Base-by-base conservation (phyloP, 1,284 basidiomycete genomes). In the Cerioporus squamosus region DNA sequence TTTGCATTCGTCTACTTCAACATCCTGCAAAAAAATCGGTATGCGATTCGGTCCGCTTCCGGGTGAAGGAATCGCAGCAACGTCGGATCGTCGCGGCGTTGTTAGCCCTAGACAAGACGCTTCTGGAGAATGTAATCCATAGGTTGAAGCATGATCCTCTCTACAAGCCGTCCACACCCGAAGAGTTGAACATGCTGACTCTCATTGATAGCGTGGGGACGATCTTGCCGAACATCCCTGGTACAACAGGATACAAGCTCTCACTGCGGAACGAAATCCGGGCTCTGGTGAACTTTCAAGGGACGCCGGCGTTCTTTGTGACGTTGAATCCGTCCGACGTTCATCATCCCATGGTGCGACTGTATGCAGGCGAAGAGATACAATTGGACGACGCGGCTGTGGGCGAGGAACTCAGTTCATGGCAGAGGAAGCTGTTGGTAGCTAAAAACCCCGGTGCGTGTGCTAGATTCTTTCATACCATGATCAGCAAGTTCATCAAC, bases 1-100 rank as follows among this genome's bases (percentile, higher is more conserved):
- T 40, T 40, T 42, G 57, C 63, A 0, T 64, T 60, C 42, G 36
- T 66, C 9, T 40, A 40, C 39, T 40, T 17, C 39, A 40, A 40
- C 39, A 40, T 40, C 39, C 39, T 40, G 9, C 39, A 40, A 18
- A 40, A 14, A 40, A 40, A 14, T 17, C 39, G 39, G 18, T 40
- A 15, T 40, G 39, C 14, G 39, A 40, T 14, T 40, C 39, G 17
- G 39, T 40, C 6, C 8, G 39, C 9, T 40, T 40, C 39, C 39
- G 39, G 18, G 29, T 29, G 7, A 29, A 29, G 10, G 29, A 29
- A 29, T 29, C 29, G 29, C 29, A 29, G 29, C 29, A 29, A 10
- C 29, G 29, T 6, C 29, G 29, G 29, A 29, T 29, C 10, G 29
- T 29, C 10, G 29, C 29, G 7, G 29, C 29, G 6, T 29, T 29